phyloP scores from a whole-genome alignment of 2,329 filamentous ascomycete genomes.

The Beauveria sp. region DNA sequence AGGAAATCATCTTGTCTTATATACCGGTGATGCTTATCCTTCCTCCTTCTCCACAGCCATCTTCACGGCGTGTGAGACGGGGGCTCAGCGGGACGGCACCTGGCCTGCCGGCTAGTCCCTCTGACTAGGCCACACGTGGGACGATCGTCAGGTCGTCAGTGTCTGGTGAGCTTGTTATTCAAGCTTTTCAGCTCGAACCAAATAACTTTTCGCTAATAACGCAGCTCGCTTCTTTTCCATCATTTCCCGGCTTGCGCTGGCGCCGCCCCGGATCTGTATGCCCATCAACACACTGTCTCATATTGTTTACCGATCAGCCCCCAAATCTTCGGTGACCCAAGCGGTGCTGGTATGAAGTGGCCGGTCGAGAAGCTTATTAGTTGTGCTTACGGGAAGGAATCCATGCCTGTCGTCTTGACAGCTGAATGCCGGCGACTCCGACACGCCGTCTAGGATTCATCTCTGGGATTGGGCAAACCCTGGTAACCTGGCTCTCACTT shows the following conservation, averaged over 20 bases:
- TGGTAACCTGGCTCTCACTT: not conserved
- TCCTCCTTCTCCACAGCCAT: not conserved
- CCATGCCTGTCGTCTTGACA: not conserved
- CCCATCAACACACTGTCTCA: not conserved
- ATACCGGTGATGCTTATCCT: not conserved
- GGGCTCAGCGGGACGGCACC: not conserved
- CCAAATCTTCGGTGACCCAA: slow-evolving; percentile 3
- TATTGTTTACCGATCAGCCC: not conserved
- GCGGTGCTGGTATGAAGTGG: not conserved
- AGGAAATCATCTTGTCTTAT: not conserved
- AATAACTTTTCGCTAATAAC: not conserved
- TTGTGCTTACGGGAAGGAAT: not conserved
- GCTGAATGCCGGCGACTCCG: not conserved
- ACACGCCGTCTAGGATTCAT: not conserved
- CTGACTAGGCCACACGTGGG: slow-evolving; percentile 4
- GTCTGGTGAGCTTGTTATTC: not conserved
- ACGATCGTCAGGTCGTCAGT: slow-evolving; percentile 4
- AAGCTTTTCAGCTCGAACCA: not conserved
- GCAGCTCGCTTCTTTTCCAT: not conserved
- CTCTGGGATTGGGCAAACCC: not conserved
- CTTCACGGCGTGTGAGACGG: not conserved
- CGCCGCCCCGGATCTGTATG: not conserved
- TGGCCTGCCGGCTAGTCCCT: not conserved
- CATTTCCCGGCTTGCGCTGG: not conserved
- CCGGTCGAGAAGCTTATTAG: not conserved